These are phyloP conservation scores for Populus trichocarpa DNA, from an alignment of 441 rosid species.

Conservation along the genomic window DNA sequence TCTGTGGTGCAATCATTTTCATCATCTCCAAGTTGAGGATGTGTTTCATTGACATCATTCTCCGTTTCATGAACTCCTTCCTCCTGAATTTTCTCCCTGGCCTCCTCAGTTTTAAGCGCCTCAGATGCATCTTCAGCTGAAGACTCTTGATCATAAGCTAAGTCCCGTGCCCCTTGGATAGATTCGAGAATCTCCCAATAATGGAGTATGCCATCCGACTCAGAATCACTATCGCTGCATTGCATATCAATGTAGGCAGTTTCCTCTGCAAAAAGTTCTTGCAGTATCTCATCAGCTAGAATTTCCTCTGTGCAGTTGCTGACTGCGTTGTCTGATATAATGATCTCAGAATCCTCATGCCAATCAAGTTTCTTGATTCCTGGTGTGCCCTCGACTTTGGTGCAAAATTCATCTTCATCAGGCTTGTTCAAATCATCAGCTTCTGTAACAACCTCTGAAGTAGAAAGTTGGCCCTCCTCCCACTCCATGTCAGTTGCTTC, in stretches of 20 bases:
- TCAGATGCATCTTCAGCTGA: conserved; percentile 18
- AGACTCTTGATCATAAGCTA: conserved; percentile 20
- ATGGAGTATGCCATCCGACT: conserved; percentile 11
- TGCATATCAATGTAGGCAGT: conserved; percentile 16
- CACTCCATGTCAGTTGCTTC: conserved; percentile 45
- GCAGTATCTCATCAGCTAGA: conserved; percentile 21
- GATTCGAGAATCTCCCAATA: conserved; percentile 16
- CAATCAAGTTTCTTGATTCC: conserved; percentile 22
- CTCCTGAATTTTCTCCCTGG: conserved; percentile 12
- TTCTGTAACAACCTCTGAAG: conserved; percentile 22
- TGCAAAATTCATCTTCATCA: conserved; percentile 18
- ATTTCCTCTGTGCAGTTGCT: conserved; percentile 27
- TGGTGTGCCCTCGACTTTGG: conserved; percentile 15
- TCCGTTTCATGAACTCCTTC: conserved; percentile 13
- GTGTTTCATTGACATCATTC: background rate
- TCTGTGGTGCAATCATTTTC: conserved; percentile 10
- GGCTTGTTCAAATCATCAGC: conserved; percentile 13
- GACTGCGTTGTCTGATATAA: conserved; percentile 13
- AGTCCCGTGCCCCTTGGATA: conserved; percentile 9
- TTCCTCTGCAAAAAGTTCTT: conserved; percentile 33
- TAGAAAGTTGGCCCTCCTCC: conserved; percentile 33
- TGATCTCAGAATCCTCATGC: conserved; percentile 17
- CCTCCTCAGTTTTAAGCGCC: conserved; percentile 13
- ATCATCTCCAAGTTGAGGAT: conserved; percentile 14
- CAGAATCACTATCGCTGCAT: conserved; percentile 12